Conservation (phyloP, 495 filamentous ascomycete genomes). For the Lepidopterella palustris region DNA sequence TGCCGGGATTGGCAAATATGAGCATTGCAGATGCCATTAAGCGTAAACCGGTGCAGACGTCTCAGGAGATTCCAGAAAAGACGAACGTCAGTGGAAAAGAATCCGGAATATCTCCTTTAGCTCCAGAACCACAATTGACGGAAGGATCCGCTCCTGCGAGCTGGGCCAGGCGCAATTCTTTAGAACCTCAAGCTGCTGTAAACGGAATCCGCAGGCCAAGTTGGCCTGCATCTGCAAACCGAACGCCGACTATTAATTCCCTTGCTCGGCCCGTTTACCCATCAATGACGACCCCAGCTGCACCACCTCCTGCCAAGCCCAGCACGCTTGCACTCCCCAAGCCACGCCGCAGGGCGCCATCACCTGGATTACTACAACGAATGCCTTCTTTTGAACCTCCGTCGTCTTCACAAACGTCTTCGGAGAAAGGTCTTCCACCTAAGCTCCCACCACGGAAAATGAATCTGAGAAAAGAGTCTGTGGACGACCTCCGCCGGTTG, state of each 20-base stretch:
- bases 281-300: not conserved
- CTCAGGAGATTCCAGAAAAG: not conserved
- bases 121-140: not conserved
- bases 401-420: not conserved
- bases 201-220: slow-evolving; percentile 31
- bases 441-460: slow-evolving; percentile 22
- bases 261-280: slow-evolving; percentile 29
- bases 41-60: slow-evolving; percentile 13
- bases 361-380: slow-evolving; percentile 31
- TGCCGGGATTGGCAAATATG: slow-evolving; percentile 18
- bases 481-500: slow-evolving; percentile 37
- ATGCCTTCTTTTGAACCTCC: slow-evolving; percentile 33
- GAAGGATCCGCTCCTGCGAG: not conserved
- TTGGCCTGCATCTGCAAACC: slow-evolving; percentile 30
- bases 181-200: not conserved
- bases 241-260: slow-evolving; percentile 25
- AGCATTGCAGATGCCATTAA: slow-evolving; percentile 5
- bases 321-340: slow-evolving; percentile 18
- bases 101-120: not conserved
- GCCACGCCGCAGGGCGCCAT: slow-evolving; percentile 29
- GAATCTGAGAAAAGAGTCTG: slow-evolving; percentile 32
- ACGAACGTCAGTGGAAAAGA: not conserved
- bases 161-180: not conserved
- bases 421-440: slow-evolving; percentile 4
- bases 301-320: slow-evolving; percentile 16